Conservation (phyloP, 257 asterid genomes). For the Linderniella brevidens region DNA sequence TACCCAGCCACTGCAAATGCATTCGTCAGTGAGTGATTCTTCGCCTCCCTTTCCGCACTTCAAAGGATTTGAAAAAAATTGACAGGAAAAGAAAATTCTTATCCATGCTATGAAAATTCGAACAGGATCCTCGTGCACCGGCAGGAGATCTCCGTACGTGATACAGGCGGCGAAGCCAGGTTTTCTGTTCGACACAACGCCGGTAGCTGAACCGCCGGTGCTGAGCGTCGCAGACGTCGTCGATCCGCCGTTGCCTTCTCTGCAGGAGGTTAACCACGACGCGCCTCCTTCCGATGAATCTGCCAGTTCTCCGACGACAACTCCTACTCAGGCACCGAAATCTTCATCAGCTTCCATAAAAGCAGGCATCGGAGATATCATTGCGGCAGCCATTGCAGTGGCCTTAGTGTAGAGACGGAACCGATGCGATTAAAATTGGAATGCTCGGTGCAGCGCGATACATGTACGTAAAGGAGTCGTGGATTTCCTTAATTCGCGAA, state of each 20-base stretch:
- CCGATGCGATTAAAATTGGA: no score
- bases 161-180: slow-evolving; percentile 23
- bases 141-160: slow-evolving; percentile 9
- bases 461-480: no score
- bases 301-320: background rate
- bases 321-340: slow-evolving; percentile 10
- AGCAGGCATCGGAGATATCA: no score
- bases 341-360: slow-evolving; percentile 8
- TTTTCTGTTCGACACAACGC: slow-evolving; percentile 9
- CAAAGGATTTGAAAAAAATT: background rate
- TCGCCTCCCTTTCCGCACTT: background rate
- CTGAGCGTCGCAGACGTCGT: slow-evolving; percentile 22
- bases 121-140: slow-evolving; percentile 30
- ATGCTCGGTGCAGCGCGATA: no score
- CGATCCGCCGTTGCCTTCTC: slow-evolving; percentile 37
- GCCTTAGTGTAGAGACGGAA: no score
- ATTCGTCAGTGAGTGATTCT: slow-evolving; percentile 40
- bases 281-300: background rate
- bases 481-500: no score
- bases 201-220: slow-evolving; percentile 30
- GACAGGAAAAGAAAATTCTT: background rate
- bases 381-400: no score
- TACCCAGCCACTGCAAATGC: slow-evolving; percentile 52
- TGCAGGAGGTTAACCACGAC: slow-evolving; percentile 8
- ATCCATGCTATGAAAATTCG: background rate